Evolutionary conservation across 306 rosid genomes (phyloP).

Genomic region (Quercus ilex): DNA sequence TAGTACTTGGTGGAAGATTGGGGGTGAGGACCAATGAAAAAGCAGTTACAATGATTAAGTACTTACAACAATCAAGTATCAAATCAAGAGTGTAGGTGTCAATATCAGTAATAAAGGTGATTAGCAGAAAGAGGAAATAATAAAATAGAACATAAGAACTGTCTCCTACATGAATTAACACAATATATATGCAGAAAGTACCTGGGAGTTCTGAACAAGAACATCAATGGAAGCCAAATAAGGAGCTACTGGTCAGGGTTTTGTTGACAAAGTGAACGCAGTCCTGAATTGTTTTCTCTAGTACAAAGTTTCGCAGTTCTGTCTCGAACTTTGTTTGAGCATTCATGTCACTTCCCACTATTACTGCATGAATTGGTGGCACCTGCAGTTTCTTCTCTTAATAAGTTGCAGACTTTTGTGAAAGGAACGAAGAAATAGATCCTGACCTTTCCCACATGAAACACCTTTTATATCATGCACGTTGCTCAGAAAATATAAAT

Average conservation of each 20-base stretch:
- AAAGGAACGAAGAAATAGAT: constrained; percentile 87
- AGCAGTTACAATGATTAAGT: neutral
- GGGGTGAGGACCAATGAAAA: neutral
- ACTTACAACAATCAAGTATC: neutral
- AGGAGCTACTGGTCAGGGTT: no score
- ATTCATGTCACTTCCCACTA: constrained; percentile 88
- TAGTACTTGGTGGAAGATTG: no score
- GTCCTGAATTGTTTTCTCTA: constrained; percentile 71
- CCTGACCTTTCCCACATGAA: constrained; percentile 96
- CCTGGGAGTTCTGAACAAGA: constrained; percentile 99
- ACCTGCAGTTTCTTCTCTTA: constrained; percentile 69
- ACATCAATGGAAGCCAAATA: constrained; percentile 53
- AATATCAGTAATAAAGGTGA: neutral
- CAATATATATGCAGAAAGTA: constrained; percentile 21
- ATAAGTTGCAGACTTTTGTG: constrained; percentile 63
- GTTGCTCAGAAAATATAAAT: constrained; percentile 17
- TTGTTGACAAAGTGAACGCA: constrained; percentile 69
- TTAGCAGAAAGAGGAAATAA: neutral
- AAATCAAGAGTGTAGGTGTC: neutral
- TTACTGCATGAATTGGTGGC: constrained; percentile 80
- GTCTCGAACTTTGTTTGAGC: constrained; percentile 75
- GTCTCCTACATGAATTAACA: constrained; percentile 13
- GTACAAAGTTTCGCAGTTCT: constrained; percentile 67
- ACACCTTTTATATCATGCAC: constrained; percentile 53
- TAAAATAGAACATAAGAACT: neutral